These are phyloP conservation scores for Geotrichum fermentans DNA, from an alignment of 1,139 yeast genomes.

Conservation along the genomic window DNA sequence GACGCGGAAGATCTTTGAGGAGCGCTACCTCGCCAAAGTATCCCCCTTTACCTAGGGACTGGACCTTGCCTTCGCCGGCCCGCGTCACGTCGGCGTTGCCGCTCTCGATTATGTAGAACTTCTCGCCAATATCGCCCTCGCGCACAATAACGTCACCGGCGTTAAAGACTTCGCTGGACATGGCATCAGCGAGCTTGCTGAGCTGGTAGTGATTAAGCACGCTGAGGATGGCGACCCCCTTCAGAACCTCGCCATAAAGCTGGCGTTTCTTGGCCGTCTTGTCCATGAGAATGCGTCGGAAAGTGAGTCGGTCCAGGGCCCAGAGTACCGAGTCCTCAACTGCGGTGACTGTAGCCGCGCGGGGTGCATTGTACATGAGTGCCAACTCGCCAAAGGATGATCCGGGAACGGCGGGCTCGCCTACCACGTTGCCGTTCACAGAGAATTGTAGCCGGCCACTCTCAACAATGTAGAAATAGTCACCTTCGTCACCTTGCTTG, in stretches of 20 bases:
- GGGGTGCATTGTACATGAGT: conserved; percentile 92
- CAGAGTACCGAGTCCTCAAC: conserved; percentile 67
- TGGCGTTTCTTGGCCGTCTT: conserved; percentile 86
- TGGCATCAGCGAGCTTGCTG: conserved; percentile 90
- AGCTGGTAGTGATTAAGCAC: conserved; percentile 72
- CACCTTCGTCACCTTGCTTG: conserved; percentile 95
- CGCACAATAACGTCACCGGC: conserved; percentile 70
- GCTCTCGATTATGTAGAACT: conserved; percentile 81
- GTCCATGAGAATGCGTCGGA: conserved; percentile 84
- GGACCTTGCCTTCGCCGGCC: conserved; percentile 53
- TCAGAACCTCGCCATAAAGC: conserved; percentile 83
- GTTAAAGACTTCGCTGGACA: conserved; percentile 68
- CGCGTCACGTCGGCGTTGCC: conserved; percentile 76
- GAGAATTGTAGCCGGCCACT: conserved; percentile 76
- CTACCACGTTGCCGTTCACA: conserved; percentile 69
- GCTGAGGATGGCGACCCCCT: conserved; percentile 76
- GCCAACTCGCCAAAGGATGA: conserved; percentile 96
- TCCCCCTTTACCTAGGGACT: conserved; percentile 68
- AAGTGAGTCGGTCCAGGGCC: conserved; percentile 92
- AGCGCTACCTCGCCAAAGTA: conserved; percentile 96
- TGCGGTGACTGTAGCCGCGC: conserved; percentile 93
- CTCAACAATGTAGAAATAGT: conserved; percentile 85
- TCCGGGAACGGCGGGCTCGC: conserved; percentile 65
- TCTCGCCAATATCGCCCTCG: conserved; percentile 90
- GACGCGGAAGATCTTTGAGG: conserved; percentile 86